Percentiles rank a stretch among this genome's conserved stretches.
Evolutionary conservation across 2,329 filamentous ascomycete species (phyloP).

Genomic region (Tolypocladium cylindrosporum): DNA sequence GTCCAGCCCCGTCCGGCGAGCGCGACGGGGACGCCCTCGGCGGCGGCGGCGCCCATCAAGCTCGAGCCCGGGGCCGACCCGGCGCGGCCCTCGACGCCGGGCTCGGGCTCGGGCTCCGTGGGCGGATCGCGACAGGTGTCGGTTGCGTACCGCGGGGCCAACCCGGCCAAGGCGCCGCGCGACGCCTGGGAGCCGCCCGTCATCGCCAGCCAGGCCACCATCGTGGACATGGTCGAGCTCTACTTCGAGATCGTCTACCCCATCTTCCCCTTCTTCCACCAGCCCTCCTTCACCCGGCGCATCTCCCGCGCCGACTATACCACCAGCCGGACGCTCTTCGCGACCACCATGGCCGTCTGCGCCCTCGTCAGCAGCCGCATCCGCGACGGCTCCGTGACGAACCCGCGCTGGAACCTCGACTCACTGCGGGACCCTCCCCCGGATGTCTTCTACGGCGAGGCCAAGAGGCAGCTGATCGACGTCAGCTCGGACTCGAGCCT

Average conservation of each 20-base stretch:
- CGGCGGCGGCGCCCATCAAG: neutral
- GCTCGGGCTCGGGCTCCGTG: neutral
- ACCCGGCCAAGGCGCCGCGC: neutral
- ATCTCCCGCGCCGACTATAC: slow-evolving; percentile 33
- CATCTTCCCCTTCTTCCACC: slow-evolving; percentile 42
- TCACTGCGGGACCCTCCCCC: slow-evolving; percentile 25
- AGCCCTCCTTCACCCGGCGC: slow-evolving; percentile 27
- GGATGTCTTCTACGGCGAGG: slow-evolving; percentile 11
- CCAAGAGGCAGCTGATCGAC: slow-evolving; percentile 7
- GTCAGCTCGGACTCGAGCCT: slow-evolving; percentile 2
- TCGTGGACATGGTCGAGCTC: slow-evolving; percentile 32
- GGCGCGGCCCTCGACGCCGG: neutral
- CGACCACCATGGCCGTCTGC: slow-evolving; percentile 40
- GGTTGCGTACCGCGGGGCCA: neutral
- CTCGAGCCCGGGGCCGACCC: neutral
- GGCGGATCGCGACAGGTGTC: neutral
- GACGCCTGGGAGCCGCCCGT: slow-evolving; percentile 5
- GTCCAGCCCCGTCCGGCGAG: slow-evolving; percentile 2
- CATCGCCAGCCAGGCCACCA: slow-evolving; percentile 12
- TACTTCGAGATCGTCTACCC: slow-evolving; percentile 45
- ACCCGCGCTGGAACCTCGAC: slow-evolving; percentile 24
- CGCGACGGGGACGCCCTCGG: neutral
- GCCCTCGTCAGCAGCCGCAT: slow-evolving; percentile 36
- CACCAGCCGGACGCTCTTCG: slow-evolving; percentile 31
- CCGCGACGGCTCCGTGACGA: slow-evolving; percentile 36